phyloP scores from a whole-genome alignment of 2,329 filamentous ascomycete species.

The Trichoderma harzianum region DNA sequence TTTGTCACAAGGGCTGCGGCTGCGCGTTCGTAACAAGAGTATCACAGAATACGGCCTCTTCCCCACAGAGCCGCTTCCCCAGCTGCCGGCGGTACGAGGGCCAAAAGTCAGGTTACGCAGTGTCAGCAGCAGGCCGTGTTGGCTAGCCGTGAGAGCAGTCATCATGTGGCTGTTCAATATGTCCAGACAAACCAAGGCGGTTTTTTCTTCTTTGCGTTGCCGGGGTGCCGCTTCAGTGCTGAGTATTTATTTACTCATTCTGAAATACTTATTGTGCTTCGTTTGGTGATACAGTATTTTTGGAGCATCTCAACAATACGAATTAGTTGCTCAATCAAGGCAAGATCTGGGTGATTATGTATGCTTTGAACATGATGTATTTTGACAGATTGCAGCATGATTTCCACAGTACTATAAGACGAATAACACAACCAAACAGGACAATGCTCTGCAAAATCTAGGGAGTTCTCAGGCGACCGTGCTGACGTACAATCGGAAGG shows the following conservation, averaged over 20 bases:
- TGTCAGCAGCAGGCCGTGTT: slow-evolving; percentile 20
- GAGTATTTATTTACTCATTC: background rate
- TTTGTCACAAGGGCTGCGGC: background rate
- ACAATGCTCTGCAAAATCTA: background rate
- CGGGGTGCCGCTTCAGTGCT: background rate
- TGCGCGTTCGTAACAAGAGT: background rate
- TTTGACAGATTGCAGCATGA: background rate
- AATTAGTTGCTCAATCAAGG: background rate
- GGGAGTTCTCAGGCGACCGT: background rate
- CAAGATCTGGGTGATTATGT: background rate
- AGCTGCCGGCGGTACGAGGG: background rate
- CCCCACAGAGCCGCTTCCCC: background rate
- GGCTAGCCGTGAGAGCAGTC: background rate
- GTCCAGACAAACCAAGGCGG: background rate
- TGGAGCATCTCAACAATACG: background rate
- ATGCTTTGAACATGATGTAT: background rate
- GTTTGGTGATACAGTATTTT: background rate
- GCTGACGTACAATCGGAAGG: background rate
- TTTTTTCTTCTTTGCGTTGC: background rate
- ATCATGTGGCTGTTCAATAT: background rate
- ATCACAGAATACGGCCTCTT: background rate
- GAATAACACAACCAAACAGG: background rate
- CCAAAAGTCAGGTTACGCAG: slow-evolving; percentile 17
- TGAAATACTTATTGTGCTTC: background rate
- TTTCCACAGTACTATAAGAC: background rate